phyloP scores from a whole-genome alignment of 306 rosid genomes.

The Parietaria judaica region DNA sequence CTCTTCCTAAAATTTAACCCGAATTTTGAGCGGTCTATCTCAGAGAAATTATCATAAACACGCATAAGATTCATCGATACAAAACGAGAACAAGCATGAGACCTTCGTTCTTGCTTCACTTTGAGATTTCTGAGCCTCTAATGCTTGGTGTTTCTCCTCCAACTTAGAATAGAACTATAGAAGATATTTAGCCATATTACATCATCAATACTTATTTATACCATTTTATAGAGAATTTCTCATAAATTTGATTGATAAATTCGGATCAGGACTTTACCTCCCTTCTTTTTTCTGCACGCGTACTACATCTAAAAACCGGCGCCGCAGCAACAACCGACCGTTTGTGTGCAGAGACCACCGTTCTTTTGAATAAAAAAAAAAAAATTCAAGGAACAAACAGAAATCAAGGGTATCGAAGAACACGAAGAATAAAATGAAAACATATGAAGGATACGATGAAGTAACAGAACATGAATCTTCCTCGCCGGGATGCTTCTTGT shows the following conservation, averaged over 20 bases:
- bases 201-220: constrained; percentile 7
- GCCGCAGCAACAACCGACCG: constrained; percentile 61
- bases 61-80: neutral
- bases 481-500: constrained; percentile 83
- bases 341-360: constrained; percentile 40
- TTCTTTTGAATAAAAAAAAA: constrained; percentile 22
- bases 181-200: constrained; percentile 7
- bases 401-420: constrained; percentile 10
- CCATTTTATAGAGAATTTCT: constrained; percentile 1
- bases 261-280: constrained; percentile 46
- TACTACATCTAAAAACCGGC: constrained; percentile 63
- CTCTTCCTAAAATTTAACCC: constrained; percentile 61
- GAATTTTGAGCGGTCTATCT: too few relatives aligned
- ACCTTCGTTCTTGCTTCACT: constrained; percentile 93
- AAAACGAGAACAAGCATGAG: constrained; percentile 3
- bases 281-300: constrained; percentile 87
- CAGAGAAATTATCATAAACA: constrained; percentile 4
- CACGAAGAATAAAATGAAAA: constrained; percentile 3
- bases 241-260: constrained; percentile 10
- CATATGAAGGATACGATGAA: constrained; percentile 61
- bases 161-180: constrained; percentile 68
- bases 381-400: constrained; percentile 29
- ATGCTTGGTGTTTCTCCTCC: constrained; percentile 83
- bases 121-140: constrained; percentile 84
- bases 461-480: constrained; percentile 80